A percentile compares a stretch with the other conserved stretches of the same genome.
Evolutionary conservation across 129 eudicot species (phyloP).

Genomic region (Centrapalus pauciflorus): DNA sequence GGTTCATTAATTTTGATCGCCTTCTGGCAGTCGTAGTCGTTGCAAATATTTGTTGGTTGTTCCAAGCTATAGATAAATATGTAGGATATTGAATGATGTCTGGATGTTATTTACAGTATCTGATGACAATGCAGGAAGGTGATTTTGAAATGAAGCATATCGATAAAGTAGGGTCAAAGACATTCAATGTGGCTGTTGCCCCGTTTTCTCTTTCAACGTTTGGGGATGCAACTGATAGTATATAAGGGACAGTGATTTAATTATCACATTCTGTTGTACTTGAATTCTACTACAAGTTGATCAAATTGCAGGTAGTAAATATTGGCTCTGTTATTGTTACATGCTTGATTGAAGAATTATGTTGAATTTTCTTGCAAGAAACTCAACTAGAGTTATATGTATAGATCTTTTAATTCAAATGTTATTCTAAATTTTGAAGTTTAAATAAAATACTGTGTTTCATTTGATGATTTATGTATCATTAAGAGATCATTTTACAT

Average conservation of each 20-base stretch:
- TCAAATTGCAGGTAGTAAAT: conserved; percentile 11
- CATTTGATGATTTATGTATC: too few species aligned
- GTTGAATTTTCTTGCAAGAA: conserved; percentile 11
- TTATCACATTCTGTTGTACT: conserved; percentile 1
- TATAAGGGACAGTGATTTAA: conserved; percentile 30
- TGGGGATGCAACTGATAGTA: conserved; percentile 52
- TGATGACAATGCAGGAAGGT: conserved; percentile 58
- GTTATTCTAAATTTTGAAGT: conserved; percentile 8
- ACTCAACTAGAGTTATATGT: conserved; percentile 20
- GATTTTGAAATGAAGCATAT: conserved; percentile 90
- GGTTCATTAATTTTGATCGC: too few species aligned
- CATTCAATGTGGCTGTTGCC: conserved; percentile 78
- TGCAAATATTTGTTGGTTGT: background rate
- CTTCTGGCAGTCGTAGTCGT: too few species aligned
- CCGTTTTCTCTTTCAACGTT: conserved; percentile 78
- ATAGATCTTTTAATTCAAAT: conserved; percentile 13
- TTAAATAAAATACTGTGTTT: conserved; percentile 1
- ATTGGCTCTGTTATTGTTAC: conserved; percentile 14
- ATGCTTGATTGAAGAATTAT: conserved; percentile 13
- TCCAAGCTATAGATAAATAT: background rate
- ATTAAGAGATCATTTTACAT: too few species aligned
- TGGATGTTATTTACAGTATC: background rate
- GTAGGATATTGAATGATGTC: background rate
- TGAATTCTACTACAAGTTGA: background rate
- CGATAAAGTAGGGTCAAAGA: conserved; percentile 59